These are phyloP conservation scores for Diaporthe vexans DNA, from an alignment of 2,329 filamentous ascomycete genomes.

Conservation along the genomic window DNA sequence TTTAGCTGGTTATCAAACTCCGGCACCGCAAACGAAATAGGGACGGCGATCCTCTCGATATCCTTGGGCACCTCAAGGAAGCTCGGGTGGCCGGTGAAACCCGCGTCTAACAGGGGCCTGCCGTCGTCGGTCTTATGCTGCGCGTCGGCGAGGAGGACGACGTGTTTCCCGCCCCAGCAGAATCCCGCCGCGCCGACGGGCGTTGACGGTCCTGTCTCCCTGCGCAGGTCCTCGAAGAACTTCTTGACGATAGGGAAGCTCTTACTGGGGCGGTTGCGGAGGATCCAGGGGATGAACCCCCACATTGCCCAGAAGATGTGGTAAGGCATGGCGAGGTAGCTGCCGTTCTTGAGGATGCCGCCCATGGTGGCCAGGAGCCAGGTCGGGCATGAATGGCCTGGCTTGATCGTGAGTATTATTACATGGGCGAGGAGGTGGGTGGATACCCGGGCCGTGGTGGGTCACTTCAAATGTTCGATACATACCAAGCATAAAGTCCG, in stretches of 20 bases:
- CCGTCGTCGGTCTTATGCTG: conserved; percentile 47
- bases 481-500: conserved; percentile 66
- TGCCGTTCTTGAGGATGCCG: conserved; percentile 44
- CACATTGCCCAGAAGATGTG: conserved; percentile 46
- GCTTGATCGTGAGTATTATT: not conserved
- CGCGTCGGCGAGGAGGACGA: conserved; percentile 60
- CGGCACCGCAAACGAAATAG: conserved; percentile 62
- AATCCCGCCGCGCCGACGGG: conserved; percentile 69
- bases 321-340: conserved; percentile 49
- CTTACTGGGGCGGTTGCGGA: conserved; percentile 49
- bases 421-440: not conserved
- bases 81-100: conserved; percentile 67
- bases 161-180: conserved; percentile 74
- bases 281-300: conserved; percentile 51
- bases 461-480: not conserved
- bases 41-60: conserved; percentile 58
- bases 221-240: conserved; percentile 55
- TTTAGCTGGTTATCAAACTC: conserved; percentile 57
- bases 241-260: conserved; percentile 52
- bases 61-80: conserved; percentile 62
- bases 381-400: conserved; percentile 50
- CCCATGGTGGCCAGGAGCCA: conserved; percentile 50
- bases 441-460: not conserved
- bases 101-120: conserved; percentile 62
- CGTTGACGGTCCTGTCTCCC: conserved; percentile 49